Evolutionary conservation across 768 basidiomycete genomes (phyloP), one percentile per base, ranked within the genome.

Genomic region (Ramaria sp.): DNA sequence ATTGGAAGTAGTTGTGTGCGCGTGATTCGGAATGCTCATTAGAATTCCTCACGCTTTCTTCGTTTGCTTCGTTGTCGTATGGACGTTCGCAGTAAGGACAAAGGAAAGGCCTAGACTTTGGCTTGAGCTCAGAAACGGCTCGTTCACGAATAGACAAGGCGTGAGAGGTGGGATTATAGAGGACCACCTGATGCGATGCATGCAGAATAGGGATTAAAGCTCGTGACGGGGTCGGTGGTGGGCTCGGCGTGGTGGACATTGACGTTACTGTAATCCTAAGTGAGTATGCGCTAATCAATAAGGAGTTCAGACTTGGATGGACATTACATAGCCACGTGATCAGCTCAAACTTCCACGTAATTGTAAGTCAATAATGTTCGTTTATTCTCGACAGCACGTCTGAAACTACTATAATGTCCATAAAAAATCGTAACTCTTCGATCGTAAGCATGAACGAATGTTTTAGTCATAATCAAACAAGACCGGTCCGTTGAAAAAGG

Each of bases 101-200:
- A 3, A 66, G 63, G 33, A 37, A 34, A 30, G 54, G 43, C 37
- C 19, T 39, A 20, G 47, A 33, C 34, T 42, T 41, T 17, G 22
- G 70, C 64, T 46, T 41, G 59, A 42, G 24, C 53, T 52, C 50
- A 50, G 58, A 24, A 53, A 60, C 43, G 42, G 61, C 42, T 20
- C 38, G 54, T 39, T 37, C 70, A 45, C 73, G 74, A 58, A 90
- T 84, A 17, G 89, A 79, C 20, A 93, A 72, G 1, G 90, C 89
- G 65, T 92, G 90, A 0, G 86, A 90, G 1, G 79, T 83, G 0
- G 91, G 83, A 65, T 93, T 89, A 71, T 91, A 93, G 7, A 92
- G 76, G 15, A 93, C 91, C 37, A 92, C 83, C 64, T 91, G 88
- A 68, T 89, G 87, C 0, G 86, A 84, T n/a, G 78, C 78, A 47